phyloP scores from a whole-genome alignment of 2,329 filamentous ascomycete species.

The Seiridium unicorne region DNA sequence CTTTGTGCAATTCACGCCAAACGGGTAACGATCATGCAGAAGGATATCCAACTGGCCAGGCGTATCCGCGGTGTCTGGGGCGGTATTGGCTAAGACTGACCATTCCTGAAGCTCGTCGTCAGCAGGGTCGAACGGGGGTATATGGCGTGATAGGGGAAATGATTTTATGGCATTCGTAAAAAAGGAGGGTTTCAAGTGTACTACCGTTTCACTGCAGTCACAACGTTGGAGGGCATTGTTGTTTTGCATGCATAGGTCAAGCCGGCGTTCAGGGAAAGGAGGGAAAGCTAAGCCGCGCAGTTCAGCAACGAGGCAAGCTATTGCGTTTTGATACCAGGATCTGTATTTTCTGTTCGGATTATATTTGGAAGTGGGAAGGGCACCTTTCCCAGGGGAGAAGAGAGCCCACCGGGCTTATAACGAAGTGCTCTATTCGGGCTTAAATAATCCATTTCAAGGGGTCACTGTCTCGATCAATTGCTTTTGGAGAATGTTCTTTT shows the following conservation, averaged over 20 bases:
- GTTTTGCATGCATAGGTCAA: not conserved
- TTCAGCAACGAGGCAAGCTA: not conserved
- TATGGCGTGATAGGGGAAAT: too few relatives aligned
- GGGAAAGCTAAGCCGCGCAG: not conserved
- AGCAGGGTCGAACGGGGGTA: not conserved
- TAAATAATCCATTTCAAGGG: too few relatives aligned
- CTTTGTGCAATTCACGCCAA: conserved; percentile 96
- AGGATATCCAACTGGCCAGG: conserved; percentile 91
- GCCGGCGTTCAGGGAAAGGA: conserved; percentile 1
- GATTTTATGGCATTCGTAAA: not conserved
- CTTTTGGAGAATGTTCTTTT: too few relatives aligned
- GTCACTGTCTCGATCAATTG: too few relatives aligned
- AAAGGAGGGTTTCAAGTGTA: not conserved
- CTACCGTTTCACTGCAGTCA: too few relatives aligned
- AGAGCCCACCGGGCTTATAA: too few relatives aligned
- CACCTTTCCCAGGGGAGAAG: too few relatives aligned
- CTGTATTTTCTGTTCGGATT: not conserved
- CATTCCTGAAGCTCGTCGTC: not conserved
- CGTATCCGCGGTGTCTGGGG: conserved; percentile 78
- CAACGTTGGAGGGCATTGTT: not conserved
- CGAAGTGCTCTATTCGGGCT: too few relatives aligned
- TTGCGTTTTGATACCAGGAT: not conserved
- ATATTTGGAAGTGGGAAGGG: too few relatives aligned
- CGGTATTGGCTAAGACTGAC: conserved; percentile 52
- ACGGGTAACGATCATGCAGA: conserved; percentile 95